Evolutionary conservation across 192 early-diverging fungal species (phyloP), one percentile per base, ranked within the genome.

Genomic region (Chytriomyces hyalinus): DNA sequence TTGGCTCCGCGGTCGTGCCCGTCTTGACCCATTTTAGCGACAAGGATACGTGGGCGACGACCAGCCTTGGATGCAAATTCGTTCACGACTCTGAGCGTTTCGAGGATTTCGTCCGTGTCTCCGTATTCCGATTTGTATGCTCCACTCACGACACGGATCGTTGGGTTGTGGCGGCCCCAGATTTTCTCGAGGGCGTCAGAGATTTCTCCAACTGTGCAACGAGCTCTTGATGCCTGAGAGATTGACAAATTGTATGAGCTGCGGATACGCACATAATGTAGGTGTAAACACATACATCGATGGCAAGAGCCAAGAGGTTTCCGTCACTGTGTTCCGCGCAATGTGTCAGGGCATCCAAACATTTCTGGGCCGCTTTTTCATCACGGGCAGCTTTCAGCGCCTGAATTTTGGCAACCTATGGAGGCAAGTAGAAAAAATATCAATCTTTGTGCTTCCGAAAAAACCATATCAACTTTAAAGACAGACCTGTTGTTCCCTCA

Each of bases 1-100:
- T 96, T 96, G 64, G 94, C 94, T n/a, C 94, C 94, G 68, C 94
- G 90, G 78, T 96, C 94, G 71, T 96, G 94, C 28, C 94, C 94
- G 80, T 96, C 94, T 84, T 96, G 94, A 63, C 94, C 94, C 93
- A 95, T 95, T 84, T 96, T 96, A 65, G 93, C 94, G 5, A 96
- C 93, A 22, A 96, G 83, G 73, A 96, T 86, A 84, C 94, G 92
- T 20, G 94, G 94, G n/a, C 93, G 91, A 49, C 94, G 89, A 80
- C 94, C 94, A 67, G 92, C 86, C 28, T 76, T 84, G 73, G 90
- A 86, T 20, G 87, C 86, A 80, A 95, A 95, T 75, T 81, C 82
- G 61, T 92, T 87, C 6, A 91, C 87, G 76, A 90, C 79, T 51
- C 84, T 80, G 20, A 94, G 78, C 1, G 93, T 93, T 10, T 89